These are phyloP conservation scores for Mycena polygramma DNA, from an alignment of 768 basidiomycete species.

Conservation along the genomic window DNA sequence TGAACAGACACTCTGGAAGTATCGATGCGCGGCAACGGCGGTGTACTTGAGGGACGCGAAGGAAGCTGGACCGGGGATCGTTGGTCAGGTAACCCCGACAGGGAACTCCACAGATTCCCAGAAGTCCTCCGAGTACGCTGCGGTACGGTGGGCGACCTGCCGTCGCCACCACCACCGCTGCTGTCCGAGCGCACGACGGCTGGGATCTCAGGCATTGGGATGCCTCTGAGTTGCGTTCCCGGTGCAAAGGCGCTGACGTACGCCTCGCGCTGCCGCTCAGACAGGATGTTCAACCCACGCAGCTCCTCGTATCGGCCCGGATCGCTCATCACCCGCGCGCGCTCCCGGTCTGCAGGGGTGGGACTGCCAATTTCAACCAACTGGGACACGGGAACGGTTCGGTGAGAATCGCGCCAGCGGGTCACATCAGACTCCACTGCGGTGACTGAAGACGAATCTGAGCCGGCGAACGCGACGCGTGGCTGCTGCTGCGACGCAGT, in stretches of 20 bases:
- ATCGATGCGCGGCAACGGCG: constrained; percentile 33
- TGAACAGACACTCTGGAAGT: constrained; percentile 11
- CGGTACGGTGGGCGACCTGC: not conserved
- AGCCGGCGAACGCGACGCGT: constrained; percentile 14
- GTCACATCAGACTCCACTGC: constrained; percentile 18
- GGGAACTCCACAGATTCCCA: constrained; percentile 28
- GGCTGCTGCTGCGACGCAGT: constrained; percentile 10
- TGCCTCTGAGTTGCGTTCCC: constrained; percentile 2
- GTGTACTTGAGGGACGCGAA: constrained; percentile 34
- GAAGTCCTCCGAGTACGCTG: constrained; percentile 24
- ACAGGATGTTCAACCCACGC: constrained; percentile 30
- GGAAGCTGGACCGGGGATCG: constrained; percentile 22
- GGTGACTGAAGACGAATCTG: constrained; percentile 33
- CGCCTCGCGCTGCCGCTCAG: constrained; percentile 30
- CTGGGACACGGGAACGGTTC: constrained; percentile 32
- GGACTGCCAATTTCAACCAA: constrained; percentile 31
- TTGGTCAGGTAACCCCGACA: constrained; percentile 23
- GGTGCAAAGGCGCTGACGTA: constrained; percentile 30
- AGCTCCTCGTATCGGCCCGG: constrained; percentile 33
- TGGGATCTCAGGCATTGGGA: constrained; percentile 17
- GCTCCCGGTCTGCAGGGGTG: constrained; percentile 10
- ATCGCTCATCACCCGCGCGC: constrained; percentile 22
- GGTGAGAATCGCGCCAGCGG: constrained; percentile 20
- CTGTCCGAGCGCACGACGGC: constrained; percentile 36
- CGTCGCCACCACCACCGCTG: constrained; percentile 11